Conservation (phyloP, 352 stramenopile genomes). For the Globisporangium solare region DNA sequence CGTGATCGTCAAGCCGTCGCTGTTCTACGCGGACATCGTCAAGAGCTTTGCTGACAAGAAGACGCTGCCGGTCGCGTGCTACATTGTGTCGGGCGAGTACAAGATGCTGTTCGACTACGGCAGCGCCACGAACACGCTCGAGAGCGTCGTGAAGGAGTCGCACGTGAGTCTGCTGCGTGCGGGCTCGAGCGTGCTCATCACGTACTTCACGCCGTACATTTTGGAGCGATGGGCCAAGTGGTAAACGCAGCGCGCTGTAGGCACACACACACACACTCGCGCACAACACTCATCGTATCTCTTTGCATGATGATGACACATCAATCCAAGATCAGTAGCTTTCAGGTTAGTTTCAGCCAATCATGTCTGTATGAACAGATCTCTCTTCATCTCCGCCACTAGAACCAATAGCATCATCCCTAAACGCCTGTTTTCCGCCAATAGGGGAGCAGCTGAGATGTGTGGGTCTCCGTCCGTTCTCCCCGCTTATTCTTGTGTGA, state of each 20-base stretch:
- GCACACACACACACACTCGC: too few relatives aligned
- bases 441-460: background rate
- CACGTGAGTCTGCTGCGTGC: constrained; percentile 85
- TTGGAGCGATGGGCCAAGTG: constrained; percentile 78
- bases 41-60: constrained; percentile 89
- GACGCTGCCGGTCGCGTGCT: constrained; percentile 95
- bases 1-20: constrained; percentile 98
- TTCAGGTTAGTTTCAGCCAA: too few relatives aligned
- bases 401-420: too few relatives aligned
- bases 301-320: background rate
- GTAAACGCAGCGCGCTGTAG: constrained; percentile 21
- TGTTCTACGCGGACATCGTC: constrained; percentile 99
- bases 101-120: constrained; percentile 98
- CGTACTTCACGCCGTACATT: constrained; percentile 95
- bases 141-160: constrained; percentile 80
- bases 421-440: background rate
- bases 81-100: constrained; percentile 99
- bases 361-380: too few relatives aligned
- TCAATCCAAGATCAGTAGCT: too few relatives aligned
- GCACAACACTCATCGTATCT: background rate
- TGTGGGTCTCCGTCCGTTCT: constrained; percentile 1
- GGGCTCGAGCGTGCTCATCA: constrained; percentile 97
- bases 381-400: too few relatives aligned
- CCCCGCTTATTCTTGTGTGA: constrained; percentile 2
- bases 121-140: constrained; percentile 72